These are phyloP conservation scores for Lasiosphaeria miniovina DNA, from an alignment of 495 filamentous ascomycete species.

Conservation along the genomic window DNA sequence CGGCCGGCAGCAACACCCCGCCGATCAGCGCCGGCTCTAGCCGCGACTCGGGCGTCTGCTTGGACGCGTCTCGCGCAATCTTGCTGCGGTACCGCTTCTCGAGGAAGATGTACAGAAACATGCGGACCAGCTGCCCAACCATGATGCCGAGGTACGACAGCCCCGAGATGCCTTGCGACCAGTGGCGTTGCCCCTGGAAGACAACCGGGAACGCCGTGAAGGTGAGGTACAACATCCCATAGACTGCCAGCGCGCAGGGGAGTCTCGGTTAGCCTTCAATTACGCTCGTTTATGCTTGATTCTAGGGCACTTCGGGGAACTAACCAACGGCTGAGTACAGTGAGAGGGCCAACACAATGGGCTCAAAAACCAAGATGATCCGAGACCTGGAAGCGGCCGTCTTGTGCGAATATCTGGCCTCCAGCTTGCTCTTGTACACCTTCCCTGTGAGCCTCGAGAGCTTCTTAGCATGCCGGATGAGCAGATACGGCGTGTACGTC, in stretches of 20 bases:
- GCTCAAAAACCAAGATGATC: constrained; percentile 71
- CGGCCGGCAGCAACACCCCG: constrained; percentile 48
- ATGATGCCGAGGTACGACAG: constrained; percentile 77
- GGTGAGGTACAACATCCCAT: constrained; percentile 85
- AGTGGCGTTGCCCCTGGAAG: constrained; percentile 68
- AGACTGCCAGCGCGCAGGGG: constrained; percentile 32
- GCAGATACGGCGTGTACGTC: constrained; percentile 71
- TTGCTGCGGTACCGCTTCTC: constrained; percentile 55
- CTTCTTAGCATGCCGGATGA: constrained; percentile 65
- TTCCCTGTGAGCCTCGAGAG: constrained; percentile 69
- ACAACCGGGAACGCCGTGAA: constrained; percentile 87
- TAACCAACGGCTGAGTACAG: constrained; percentile 64
- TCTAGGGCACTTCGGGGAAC: too few species aligned
- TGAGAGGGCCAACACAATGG: constrained; percentile 76
- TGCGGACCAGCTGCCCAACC: constrained; percentile 69
- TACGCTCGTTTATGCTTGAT: too few species aligned
- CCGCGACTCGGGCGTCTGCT: constrained; percentile 71
- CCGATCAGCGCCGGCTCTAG: constrained; percentile 70
- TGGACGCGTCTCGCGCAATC: constrained; percentile 49
- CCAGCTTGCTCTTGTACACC: constrained; percentile 50
- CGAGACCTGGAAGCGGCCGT: constrained; percentile 63
- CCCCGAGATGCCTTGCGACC: constrained; percentile 69
- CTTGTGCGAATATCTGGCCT: constrained; percentile 55
- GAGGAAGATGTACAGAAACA: constrained; percentile 63
- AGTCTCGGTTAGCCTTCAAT: too few species aligned